phyloP scores from a whole-genome alignment of 331 rosid species.

The Erythrophleum ivorense region DNA sequence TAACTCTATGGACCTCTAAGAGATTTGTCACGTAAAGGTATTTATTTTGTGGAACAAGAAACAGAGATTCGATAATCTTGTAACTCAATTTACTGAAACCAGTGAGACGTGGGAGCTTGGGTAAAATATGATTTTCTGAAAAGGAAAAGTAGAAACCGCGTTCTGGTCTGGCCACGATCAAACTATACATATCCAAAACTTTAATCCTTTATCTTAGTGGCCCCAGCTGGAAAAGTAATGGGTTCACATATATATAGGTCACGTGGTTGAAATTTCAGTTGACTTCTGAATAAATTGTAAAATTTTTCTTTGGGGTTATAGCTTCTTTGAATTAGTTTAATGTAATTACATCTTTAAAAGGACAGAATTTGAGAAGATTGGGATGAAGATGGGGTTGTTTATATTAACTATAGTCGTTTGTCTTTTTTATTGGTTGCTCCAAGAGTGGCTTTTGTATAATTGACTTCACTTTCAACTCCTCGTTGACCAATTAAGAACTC shows the following conservation, averaged over 20 bases:
- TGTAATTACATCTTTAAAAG: background rate
- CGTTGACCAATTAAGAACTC: background rate
- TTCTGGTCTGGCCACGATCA: background rate
- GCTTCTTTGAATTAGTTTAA: background rate
- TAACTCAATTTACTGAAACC: no score
- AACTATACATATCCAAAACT: background rate
- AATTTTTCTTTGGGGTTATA: background rate
- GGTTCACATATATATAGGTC: background rate
- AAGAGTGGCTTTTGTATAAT: background rate
- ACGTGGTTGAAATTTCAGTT: background rate
- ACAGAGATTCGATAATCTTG: background rate
- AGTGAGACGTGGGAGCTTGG: background rate
- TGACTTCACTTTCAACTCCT: background rate
- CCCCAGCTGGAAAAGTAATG: background rate
- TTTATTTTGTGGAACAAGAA: background rate
- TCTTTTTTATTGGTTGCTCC: conserved; percentile 34
- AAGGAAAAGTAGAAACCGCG: background rate
- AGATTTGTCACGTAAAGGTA: background rate
- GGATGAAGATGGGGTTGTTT: background rate
- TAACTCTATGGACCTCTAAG: background rate
- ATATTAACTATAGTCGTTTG: background rate
- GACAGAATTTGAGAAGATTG: background rate
- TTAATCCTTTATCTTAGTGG: background rate
- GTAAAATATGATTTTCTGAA: background rate
- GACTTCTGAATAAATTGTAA: background rate